These are phyloP conservation scores for Cladosporium sp. DNA, from an alignment of 2,329 filamentous ascomycete species.

Conservation along the genomic window DNA sequence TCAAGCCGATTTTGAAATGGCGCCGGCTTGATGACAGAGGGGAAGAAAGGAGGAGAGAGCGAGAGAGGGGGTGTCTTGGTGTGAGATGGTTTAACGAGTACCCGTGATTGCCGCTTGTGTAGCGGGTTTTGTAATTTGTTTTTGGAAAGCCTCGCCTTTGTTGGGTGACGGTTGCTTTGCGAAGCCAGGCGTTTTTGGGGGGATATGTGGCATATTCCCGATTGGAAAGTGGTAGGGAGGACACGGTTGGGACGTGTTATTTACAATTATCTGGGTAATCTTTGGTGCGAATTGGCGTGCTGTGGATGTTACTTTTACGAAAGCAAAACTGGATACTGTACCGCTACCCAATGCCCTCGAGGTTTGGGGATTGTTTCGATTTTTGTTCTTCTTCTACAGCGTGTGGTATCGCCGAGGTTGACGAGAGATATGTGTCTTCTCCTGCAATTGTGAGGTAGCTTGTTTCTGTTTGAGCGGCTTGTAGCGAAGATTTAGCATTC, in stretches of 20 bases:
- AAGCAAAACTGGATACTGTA: neutral
- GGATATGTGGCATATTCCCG: neutral
- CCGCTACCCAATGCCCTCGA: neutral
- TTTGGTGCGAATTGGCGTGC: neutral
- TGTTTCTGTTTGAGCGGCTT: neutral
- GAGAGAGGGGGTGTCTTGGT: too few species aligned
- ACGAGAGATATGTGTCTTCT: too few species aligned
- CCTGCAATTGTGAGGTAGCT: neutral
- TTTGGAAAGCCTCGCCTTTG: neutral
- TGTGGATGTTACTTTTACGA: neutral
- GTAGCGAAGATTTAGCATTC: neutral
- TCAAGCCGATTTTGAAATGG: constrained; percentile 21
- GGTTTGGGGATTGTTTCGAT: neutral
- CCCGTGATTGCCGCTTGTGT: neutral
- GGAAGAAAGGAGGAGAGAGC: neutral
- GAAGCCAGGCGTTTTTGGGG: constrained; percentile 11
- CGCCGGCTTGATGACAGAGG: constrained; percentile 15
- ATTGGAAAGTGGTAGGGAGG: neutral
- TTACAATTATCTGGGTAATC: neutral
- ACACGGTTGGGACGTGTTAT: neutral
- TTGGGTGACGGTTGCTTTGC: constrained; percentile 1
- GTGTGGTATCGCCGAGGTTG: neutral
- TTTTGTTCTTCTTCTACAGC: neutral
- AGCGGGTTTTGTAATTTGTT: neutral
- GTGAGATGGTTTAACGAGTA: neutral